Evolutionary conservation across 2,329 filamentous ascomycete genomes (phyloP), one percentile per base, ranked within the genome.

Genomic region (Lachnellula hyalina): DNA sequence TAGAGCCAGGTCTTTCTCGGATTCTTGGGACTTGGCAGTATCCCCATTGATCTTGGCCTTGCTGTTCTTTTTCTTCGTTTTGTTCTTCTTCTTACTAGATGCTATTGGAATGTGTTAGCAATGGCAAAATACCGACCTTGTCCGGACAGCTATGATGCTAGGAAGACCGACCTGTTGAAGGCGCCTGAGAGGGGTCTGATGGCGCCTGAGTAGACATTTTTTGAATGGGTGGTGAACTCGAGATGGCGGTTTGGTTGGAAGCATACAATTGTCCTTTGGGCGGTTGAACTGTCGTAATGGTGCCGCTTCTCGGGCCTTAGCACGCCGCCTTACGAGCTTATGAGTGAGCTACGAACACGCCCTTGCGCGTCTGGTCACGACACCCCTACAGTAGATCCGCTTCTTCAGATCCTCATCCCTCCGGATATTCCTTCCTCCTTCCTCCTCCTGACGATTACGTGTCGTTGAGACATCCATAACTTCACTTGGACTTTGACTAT

Each of bases 61-160:
- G 53, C 68, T 70, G 55, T 70, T 70, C 60, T 71, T 72, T 71
- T 80, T 81, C 70, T 79, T 83, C 68, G 78, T 82, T 69, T 75
- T 80, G 67, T 76, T 81, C 72, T 80, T 83, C 65, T 78, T 77
- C 65, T 75, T 82, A 23, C 19, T 44, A 51, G 72, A 65, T 63
- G 71, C 73, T 75, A 60, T 57, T 64, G 59, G 55, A 55, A 57
- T 55, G 50, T 55, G 61, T 69, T 57, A 70, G 62, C 55, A 58
- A 52, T 41, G 50, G 45, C 44, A 17, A n/a, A 38, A 21, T 45
- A 58, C 52, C 46, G 54, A 49, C 50, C 51, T 41, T 49, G 53
- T 46, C 36, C 51, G 21, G 21, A 35, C 28, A 38, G 34, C 42
- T 40, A 35, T 42, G 12, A 36, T 40, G 47, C 44, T 35, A 45